Conservation (phyloP, 1,284 basidiomycete species). For the Albatrellus sp. region DNA sequence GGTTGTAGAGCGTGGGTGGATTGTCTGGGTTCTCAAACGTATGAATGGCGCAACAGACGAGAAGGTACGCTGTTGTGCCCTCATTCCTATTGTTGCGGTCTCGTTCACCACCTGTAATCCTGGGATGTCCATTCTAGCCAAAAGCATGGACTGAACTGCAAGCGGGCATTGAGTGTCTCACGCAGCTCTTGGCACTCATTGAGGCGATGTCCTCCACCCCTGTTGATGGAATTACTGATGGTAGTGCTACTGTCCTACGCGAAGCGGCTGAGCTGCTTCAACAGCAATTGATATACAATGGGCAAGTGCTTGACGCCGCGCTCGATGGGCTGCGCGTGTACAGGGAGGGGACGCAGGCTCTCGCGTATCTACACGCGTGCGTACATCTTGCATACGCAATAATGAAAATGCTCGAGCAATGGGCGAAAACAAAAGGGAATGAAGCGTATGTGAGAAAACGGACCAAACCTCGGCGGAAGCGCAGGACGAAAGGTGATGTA, state of each 20-base stretch:
- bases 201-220: slow-evolving; percentile 39
- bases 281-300: slow-evolving; percentile 87
- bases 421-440: slow-evolving; percentile 56
- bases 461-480: slow-evolving; percentile 37
- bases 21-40: slow-evolving; percentile 80
- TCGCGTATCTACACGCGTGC: slow-evolving; percentile 75
- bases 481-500: slow-evolving; percentile 33
- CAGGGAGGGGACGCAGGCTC: slow-evolving; percentile 58
- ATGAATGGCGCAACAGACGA: slow-evolving; percentile 83
- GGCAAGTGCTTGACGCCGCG: slow-evolving; percentile 80
- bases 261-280: slow-evolving; percentile 75
- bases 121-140: slow-evolving; percentile 36
- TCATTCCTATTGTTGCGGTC: not conserved
- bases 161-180: slow-evolving; percentile 87
- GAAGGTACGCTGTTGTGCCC: slow-evolving; percentile 43
- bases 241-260: slow-evolving; percentile 41
- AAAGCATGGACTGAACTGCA: slow-evolving; percentile 89
- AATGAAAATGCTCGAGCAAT: slow-evolving; percentile 77
- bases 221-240: slow-evolving; percentile 2
- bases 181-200: slow-evolving; percentile 77
- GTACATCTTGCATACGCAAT: slow-evolving; percentile 75
- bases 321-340: slow-evolving; percentile 66
- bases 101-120: not conserved
- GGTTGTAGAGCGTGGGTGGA: slow-evolving; percentile 76
- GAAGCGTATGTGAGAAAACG: slow-evolving; percentile 67